These are phyloP conservation scores for Paecilomyces sp. DNA, from an alignment of 2,329 filamentous ascomycete species.

Conservation along the genomic window DNA sequence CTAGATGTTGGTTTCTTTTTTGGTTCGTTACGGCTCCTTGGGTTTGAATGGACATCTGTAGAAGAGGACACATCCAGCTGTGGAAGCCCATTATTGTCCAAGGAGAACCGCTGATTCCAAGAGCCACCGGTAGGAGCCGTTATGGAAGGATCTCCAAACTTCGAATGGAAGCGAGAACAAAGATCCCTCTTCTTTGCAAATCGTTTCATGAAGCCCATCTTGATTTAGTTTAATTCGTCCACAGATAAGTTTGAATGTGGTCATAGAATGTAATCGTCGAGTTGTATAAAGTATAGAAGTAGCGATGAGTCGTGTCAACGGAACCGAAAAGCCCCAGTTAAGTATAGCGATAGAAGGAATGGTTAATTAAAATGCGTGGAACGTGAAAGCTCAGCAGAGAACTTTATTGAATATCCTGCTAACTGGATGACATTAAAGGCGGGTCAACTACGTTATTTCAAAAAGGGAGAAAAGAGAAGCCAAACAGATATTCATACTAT, in stretches of 20 bases:
- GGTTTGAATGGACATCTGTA: background rate
- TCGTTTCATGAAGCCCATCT: background rate
- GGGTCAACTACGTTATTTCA: background rate
- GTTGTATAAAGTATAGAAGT: background rate
- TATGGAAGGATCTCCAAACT: conserved; percentile 35
- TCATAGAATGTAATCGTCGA: background rate
- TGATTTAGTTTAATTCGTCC: background rate
- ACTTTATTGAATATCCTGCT: background rate
- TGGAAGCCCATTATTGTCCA: conserved; percentile 5
- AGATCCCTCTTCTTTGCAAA: background rate
- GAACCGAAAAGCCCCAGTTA: background rate
- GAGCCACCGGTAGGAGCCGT: conserved; percentile 33
- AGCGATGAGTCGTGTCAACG: background rate
- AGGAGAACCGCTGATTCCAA: conserved; percentile 27
- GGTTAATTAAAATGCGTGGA: background rate
- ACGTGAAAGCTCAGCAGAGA: background rate
- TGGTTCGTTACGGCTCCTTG: conserved; percentile 7
- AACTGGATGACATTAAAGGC: background rate
- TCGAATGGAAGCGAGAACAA: background rate
- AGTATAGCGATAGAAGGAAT: background rate
- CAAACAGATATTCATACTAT: background rate
- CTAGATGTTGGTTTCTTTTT: background rate
- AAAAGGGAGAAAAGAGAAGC: background rate
- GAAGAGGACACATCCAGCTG: background rate
- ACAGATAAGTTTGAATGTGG: background rate